Base-by-base conservation (phyloP, 2,329 filamentous ascomycete species). In the Aspergillus niger region DNA sequence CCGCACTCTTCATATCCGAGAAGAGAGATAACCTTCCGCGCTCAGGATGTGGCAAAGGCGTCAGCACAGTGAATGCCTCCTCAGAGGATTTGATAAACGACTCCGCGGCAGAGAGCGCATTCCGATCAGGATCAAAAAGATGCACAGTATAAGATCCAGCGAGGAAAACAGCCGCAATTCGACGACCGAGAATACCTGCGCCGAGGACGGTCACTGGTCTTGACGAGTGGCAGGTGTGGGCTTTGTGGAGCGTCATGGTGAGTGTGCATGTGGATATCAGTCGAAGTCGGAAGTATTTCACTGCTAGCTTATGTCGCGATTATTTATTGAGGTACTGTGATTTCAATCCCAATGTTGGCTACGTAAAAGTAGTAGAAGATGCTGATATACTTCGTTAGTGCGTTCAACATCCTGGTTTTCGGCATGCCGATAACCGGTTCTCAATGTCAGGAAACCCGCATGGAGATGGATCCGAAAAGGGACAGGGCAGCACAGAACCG, bases 1-100 rank as follows among this genome's bases (percentile, higher is more conserved):
- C 78, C 0, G 82, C 79, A 0, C 65, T 44, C 6, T 70, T 61
- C 1, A 84, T 66, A 22, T 79, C 75, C 1, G 75, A 70, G 36
- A 78, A 76, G 0, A 73, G 75, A 8, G 67, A 59, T 1, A 74
- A 70, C 1, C 59, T 67, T 0, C 78, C 80, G n/a, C 58, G 62
- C 0, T 57, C 28, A 41, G 72, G 71, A 20, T 72, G 58, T 2
- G 47, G 26, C 1, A 62, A 55, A 17, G 64, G 58, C 5, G 63
- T 60, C n/a, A 67, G 50, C 39, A 70, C 72, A 20, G 69, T 72
- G 47, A 65, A 72, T 1, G 66, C 67, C 0, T 70, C 65, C 10
- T 70, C 70, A 57, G 77, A 59, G 2, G 55, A 65, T 39, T 73
- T 69, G 49, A 78, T 68, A 60, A 73, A 79, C 8, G 67, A 63